These are phyloP conservation scores for Xylariaceae sp. DNA, from an alignment of 2,329 filamentous ascomycete genomes.

Conservation along the genomic window DNA sequence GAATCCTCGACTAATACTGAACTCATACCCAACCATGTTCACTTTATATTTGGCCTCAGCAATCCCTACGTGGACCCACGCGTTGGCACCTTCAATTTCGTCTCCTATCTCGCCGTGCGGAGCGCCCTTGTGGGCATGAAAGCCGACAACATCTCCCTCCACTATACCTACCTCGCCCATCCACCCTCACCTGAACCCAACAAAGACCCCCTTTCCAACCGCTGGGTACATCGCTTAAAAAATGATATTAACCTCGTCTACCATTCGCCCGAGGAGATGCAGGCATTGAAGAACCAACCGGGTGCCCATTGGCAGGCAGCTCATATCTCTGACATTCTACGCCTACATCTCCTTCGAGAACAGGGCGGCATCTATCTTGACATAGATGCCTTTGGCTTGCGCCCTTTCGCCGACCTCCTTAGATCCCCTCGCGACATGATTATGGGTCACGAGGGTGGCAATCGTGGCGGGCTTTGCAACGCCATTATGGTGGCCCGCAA, in stretches of 20 bases:
- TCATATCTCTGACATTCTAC: conserved; percentile 47
- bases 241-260: conserved; percentile 45
- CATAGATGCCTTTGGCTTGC: conserved; percentile 46
- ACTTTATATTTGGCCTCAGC: conserved; percentile 48
- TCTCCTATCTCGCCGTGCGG: conserved; percentile 47
- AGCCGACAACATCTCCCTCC: conserved; percentile 45
- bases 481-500: conserved; percentile 47
- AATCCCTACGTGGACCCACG: conserved; percentile 42
- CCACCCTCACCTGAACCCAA: conserved; percentile 43
- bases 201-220: conserved; percentile 43
- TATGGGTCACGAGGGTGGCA: conserved; percentile 47
- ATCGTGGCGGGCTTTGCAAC: conserved; percentile 48
- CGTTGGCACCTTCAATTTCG: conserved; percentile 46
- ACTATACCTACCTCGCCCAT: conserved; percentile 48
- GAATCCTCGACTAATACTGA: conserved; percentile 26
- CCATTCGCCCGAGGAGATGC: conserved; percentile 43
- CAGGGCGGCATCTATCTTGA: conserved; percentile 48
- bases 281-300: conserved; percentile 37
- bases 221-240: conserved; percentile 45
- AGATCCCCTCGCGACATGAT: conserved; percentile 42
- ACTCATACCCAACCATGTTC: conserved; percentile 48
- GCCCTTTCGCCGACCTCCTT: conserved; percentile 41
- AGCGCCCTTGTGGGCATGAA: conserved; percentile 46
- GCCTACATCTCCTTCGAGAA: conserved; percentile 44
- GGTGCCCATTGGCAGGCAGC: conserved; percentile 42